phyloP scores from a whole-genome alignment of 1,139 yeast species.

The Saccharomyces hybrid region DNA sequence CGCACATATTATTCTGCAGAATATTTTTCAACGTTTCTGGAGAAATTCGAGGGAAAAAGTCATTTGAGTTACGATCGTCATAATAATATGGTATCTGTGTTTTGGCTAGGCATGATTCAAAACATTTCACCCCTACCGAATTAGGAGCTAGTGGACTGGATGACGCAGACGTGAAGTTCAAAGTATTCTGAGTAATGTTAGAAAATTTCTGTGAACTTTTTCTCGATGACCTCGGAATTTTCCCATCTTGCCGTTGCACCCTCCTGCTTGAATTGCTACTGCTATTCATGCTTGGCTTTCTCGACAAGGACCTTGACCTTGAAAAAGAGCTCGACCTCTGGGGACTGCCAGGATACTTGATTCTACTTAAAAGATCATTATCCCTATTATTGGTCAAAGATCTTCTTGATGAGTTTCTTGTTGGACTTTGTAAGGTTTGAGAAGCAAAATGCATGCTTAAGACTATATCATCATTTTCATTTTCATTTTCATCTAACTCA shows the following conservation, averaged over 20 bases:
- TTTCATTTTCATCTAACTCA: neutral
- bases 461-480: neutral
- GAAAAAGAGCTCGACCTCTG: neutral
- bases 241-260: neutral
- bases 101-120: constrained; percentile 11
- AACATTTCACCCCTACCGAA: constrained; percentile 4
- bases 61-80: constrained; percentile 35
- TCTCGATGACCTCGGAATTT: neutral
- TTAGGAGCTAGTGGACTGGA: constrained; percentile 14
- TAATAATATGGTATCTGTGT: constrained; percentile 15
- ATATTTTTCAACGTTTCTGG: constrained; percentile 58
- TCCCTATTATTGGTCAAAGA: neutral
- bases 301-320: neutral
- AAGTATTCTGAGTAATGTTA: neutral
- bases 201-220: neutral
- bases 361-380: neutral
- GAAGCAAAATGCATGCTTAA: neutral
- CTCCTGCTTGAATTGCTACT: neutral
- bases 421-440: neutral
- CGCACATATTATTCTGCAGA: constrained; percentile 47
- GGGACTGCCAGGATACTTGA: neutral
- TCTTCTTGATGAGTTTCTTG: neutral
- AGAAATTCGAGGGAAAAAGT: constrained; percentile 67
- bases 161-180: neutral
- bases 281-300: neutral